A percentile compares a stretch with the other conserved stretches of the same genome.
Evolutionary conservation across 176 grass and related monocot species (phyloP).

Genomic region (Typha latifolia): DNA sequence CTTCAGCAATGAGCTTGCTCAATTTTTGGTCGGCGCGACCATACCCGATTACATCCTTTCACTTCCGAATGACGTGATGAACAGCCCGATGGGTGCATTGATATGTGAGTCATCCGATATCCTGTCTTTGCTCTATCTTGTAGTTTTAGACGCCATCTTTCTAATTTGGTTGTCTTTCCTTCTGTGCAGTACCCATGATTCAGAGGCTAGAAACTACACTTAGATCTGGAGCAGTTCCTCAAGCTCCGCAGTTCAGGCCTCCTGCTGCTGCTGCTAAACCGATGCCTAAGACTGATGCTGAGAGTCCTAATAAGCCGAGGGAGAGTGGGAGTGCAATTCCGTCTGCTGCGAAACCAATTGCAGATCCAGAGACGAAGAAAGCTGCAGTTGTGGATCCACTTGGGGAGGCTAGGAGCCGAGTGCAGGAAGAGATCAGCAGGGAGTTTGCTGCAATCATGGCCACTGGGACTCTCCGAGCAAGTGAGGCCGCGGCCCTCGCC

Average conservation of each 20-base stretch:
- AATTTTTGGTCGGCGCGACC: slow-evolving; percentile 41
- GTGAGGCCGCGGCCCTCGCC: slow-evolving; percentile 49
- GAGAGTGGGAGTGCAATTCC: slow-evolving; percentile 2
- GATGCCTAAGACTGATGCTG: neutral
- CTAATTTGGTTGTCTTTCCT: slow-evolving; percentile 10
- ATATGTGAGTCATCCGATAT: slow-evolving; percentile 35
- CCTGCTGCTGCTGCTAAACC: neutral
- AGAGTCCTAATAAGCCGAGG: neutral
- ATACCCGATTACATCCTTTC: slow-evolving; percentile 71
- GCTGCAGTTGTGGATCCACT: slow-evolving; percentile 21
- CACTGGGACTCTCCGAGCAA: slow-evolving; percentile 30
- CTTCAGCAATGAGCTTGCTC: slow-evolving; percentile 67
- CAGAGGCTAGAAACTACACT: slow-evolving; percentile 56
- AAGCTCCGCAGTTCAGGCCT: slow-evolving; percentile 40
- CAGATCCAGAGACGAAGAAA: slow-evolving; percentile 8
- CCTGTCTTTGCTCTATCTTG: neutral
- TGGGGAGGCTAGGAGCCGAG: slow-evolving; percentile 29
- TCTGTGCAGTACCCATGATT: slow-evolving; percentile 58
- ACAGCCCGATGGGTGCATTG: slow-evolving; percentile 50
- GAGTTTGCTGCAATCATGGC: slow-evolving; percentile 70
- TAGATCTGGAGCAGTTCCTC: slow-evolving; percentile 37
- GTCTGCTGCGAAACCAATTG: slow-evolving; percentile 14
- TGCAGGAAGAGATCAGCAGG: slow-evolving; percentile 54
- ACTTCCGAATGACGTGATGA: slow-evolving; percentile 71
- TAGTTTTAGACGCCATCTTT: slow-evolving; percentile 7